Conservation (phyloP, 1,139 yeast species). For the Suhomyces wounanorum region DNA sequence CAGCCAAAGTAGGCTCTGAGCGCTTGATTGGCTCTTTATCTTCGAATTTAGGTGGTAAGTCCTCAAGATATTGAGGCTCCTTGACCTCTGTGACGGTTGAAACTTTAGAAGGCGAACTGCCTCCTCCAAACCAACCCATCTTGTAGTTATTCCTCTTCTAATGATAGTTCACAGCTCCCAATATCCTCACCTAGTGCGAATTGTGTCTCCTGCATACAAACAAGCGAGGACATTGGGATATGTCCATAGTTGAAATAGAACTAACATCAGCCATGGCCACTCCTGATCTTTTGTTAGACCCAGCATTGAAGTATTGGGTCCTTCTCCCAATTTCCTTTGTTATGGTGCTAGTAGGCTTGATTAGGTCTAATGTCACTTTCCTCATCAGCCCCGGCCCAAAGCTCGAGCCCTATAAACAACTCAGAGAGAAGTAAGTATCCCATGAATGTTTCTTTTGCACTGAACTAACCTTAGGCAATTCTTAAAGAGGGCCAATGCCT, state of each 20-base stretch:
- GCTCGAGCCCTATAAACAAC: slow-evolving; percentile 49
- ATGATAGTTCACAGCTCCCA: background rate
- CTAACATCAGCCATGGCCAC: slow-evolving; percentile 12
- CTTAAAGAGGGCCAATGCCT: slow-evolving; percentile 55
- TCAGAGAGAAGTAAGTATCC: slow-evolving; percentile 59
- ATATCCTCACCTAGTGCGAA: background rate
- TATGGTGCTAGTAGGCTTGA: slow-evolving; percentile 87
- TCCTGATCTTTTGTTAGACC: slow-evolving; percentile 61
- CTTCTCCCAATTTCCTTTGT: slow-evolving; percentile 84
- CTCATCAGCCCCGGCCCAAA: slow-evolving; percentile 62
- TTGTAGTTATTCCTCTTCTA: background rate
- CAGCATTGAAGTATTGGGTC: slow-evolving; percentile 86
- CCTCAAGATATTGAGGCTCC: slow-evolving; percentile 17
- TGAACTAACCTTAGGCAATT: slow-evolving; percentile 38
- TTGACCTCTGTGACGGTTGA: slow-evolving; percentile 23
- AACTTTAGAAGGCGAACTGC: slow-evolving; percentile 22
- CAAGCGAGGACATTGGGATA: background rate
- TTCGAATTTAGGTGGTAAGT: slow-evolving; percentile 51
- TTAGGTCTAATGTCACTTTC: slow-evolving; percentile 68
- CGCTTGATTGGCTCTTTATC: slow-evolving; percentile 29
- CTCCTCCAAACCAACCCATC: slow-evolving; percentile 30
- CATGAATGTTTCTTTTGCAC: background rate
- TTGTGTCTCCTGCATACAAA: background rate
- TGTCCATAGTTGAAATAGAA: background rate
- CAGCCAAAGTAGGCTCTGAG: slow-evolving; percentile 28